Evolutionary conservation across 2,329 filamentous ascomycete species (phyloP), one percentile per base, ranked within the genome.

Genomic region (Pseudocercospora eumusae): DNA sequence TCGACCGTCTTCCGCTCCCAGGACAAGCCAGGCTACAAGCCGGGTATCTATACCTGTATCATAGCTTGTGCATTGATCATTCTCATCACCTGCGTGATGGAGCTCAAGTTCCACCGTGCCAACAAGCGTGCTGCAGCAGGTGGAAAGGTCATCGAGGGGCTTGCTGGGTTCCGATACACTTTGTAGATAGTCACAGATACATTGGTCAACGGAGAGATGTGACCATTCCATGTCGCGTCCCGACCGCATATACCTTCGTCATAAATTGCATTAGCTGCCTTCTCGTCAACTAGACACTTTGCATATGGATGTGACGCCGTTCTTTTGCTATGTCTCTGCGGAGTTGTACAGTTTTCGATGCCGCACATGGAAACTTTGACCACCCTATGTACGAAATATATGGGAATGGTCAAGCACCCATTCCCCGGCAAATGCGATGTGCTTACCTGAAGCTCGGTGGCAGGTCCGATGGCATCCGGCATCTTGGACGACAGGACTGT

Each of bases 161-260:
- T 75, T 8, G 65, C 64, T 27, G 74, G 73, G 0, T 76, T 76
- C 66, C 67, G 73, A 53, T 76, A 76, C 54, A 76, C 74, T 40
- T 55, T 74, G 60, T 73, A 70, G 61, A 60, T 57, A 47, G 6
- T 40, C 15, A 18, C 36, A 40, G 36, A 40, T 49, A 61, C 40
- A 54, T 9, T 13, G 21, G 18, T n/a, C 7, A 40, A 40, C 13
- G 36, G 18, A 40, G 36, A 40, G 4, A 40, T 40, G 54, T 74
- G n/a, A n/a, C n/a, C 77, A 54, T 82, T 81, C 18, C 36, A 18
- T 7, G 15, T 40, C 6, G 36, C 36, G 18, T 40, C n/a, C 18
- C n/a, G 36, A 40, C 2, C 11, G 31, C 11, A 33, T 15, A 40
- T 40, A 9, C 33, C 33, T n/a, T 36, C 33, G 33, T 36, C 33